Evolutionary conservation across 257 asterid species (phyloP).

Genomic region (Cinchona pubescens): DNA sequence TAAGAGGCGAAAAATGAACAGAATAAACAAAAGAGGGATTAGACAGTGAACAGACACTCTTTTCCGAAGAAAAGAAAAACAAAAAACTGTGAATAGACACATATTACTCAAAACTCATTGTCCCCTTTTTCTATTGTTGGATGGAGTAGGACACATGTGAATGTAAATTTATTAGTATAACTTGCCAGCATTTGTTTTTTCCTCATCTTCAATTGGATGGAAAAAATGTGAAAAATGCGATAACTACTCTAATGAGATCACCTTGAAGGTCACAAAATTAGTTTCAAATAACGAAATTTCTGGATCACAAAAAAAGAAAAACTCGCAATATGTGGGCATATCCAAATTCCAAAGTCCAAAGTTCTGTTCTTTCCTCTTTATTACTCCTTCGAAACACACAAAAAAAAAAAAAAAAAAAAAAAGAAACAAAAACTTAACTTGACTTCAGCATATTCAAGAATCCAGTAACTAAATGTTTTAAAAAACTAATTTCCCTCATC

Average conservation of each 20-base stretch:
- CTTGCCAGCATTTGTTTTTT: not conserved
- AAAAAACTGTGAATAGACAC: not conserved
- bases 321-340: too few relatives aligned
- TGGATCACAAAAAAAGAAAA: not conserved
- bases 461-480: not conserved
- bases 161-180: too few relatives aligned
- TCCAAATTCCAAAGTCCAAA: slow-evolving; percentile 3
- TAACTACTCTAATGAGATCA: not conserved
- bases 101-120: not conserved
- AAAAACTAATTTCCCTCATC: too few relatives aligned
- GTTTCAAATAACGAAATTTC: not conserved
- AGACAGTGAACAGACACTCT: not conserved
- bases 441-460: not conserved
- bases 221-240: too few relatives aligned
- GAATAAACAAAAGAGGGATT: not conserved
- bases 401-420: not conserved
- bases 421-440: too few relatives aligned
- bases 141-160: not conserved
- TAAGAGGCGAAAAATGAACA: slow-evolving; percentile 21
- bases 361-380: not conserved
- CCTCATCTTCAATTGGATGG: not conserved
- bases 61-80: too few relatives aligned
- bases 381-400: not conserved
- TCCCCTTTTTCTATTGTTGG: not conserved
- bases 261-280: not conserved